Evolutionary conservation across 83 land plant species (phyloP), one percentile per base, ranked within the genome.

Genomic region (Isoetes engelmannii): DNA sequence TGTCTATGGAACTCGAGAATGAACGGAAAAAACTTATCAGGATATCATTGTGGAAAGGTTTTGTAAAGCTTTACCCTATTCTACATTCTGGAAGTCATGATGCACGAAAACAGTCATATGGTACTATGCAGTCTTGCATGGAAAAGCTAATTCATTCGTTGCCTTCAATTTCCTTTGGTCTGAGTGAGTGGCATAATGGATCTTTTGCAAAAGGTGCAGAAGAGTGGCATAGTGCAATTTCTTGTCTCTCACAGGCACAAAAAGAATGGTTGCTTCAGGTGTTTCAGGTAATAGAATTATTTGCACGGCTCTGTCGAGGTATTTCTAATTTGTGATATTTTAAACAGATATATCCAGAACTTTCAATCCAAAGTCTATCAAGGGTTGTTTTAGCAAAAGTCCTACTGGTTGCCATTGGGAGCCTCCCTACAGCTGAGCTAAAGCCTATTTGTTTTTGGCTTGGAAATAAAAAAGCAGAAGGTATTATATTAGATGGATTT

Each of bases 41-140:
- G 6, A 54, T 75, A 5, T 79, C 85, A 21, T 77, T 76, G 66
- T 88, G 89, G 88, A 88, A 79, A 46, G 86, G 89, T 68, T 88
- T 8, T 41, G 47, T 63, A 59, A 71, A 41, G 77, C 75, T 69
- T 69, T 83, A 12, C 65, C 55, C 65, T 80, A 79, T 47, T 61
- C 75, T 53, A 66, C 73, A 53, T 8, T 51, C 45, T 68, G 72
- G 17, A 53, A 64, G 4, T 54, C 59, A 7, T 73, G 49, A 71
- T 12, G 37, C 12, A 71, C 71, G 50, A 7, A 58, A 13, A 18
- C 72, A 5, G 54, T 67, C 1, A 47, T 84, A 58, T 77, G 73
- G 48, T 75, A 66, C 13, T 15, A 55, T 57, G 44, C 17, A 57
- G 64, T 6, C 12, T 7, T 86, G 83, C 78, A 82, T 86, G 84